Evolutionary conservation across 2,329 filamentous ascomycete species (phyloP), one percentile per base, ranked within the genome.

Genomic region (Trichoderma koningii): DNA sequence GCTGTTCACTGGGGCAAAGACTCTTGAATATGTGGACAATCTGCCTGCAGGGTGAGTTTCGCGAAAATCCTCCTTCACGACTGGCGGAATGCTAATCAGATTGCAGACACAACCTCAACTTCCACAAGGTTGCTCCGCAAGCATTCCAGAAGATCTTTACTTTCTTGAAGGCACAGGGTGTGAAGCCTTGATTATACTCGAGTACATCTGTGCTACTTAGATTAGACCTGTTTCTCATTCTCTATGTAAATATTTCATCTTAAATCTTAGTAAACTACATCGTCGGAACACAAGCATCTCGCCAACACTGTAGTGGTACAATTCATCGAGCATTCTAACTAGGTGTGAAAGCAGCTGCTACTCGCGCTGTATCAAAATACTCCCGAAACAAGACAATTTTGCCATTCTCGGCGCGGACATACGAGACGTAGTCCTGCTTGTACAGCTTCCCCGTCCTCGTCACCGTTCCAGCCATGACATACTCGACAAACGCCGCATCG

Each of bases 141-240:
- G 57, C 47, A 14, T 61, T 61, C 23, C 57, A 61, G 17, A 61
- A 61, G n/a, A 61, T 61, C 17, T 61, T 61, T 28, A 15, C 23
- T 5, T 61, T 61, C 34, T 30, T 61, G 47, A 61, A 17, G 34
- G 38, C 48, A 17, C 57, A 61, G 12, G 47, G 57, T 3, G 34
- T 61, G 55, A 44, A 57, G 26, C 41, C 55, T 17, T 55, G 17
- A 10, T 10, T 10, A 23, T 15, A 3, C 50, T 14, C 23, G 9
- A 7, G 14, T 19, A 21, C 6, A 2, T 17, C 3, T 1, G 21
- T 41, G n/a, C n/a, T 6, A 38, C 34, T 5, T 14, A 41, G 15
- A 38, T 14, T 12, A 3, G n/a, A 19, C n/a, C 12, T 30, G 15
- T 53, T 6, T 23, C 14, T 23, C 19, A 17, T 7, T 55, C 30